Percentiles rank a stretch among this genome's conserved stretches.
Evolutionary conservation across 2,329 filamentous ascomycete genomes (phyloP).

Genomic region (Cytospora paraplurivora): DNA sequence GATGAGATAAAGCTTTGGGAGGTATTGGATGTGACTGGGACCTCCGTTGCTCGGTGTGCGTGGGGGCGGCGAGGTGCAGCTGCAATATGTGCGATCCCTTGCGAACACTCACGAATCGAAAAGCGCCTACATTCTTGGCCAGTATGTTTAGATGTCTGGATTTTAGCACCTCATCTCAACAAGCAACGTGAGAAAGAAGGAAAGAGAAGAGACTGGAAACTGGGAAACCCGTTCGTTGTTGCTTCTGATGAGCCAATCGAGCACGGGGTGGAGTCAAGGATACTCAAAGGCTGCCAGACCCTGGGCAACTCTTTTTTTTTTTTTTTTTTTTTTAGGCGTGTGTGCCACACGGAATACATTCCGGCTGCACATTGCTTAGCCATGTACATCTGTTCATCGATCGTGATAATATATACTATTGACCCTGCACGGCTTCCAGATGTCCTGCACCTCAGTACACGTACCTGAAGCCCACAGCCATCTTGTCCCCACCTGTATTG

Average conservation of each 20-base stretch:
- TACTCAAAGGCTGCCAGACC: neutral
- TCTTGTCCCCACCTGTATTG: constrained; percentile 32
- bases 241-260: neutral
- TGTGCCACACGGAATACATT: too few relatives aligned
- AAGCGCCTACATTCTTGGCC: too few relatives aligned
- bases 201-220: neutral
- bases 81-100: neutral
- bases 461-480: constrained; percentile 37
- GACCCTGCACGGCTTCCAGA: neutral
- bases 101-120: neutral
- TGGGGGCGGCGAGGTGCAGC: neutral
- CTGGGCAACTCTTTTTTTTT: neutral
- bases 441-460: constrained; percentile 32
- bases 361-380: neutral
- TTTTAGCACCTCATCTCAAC: neutral
- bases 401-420: neutral
- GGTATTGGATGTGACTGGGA: neutral
- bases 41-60: too few relatives aligned
- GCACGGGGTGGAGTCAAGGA: too few relatives aligned
- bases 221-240: neutral
- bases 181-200: neutral
- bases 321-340: too few relatives aligned
- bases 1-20: neutral
- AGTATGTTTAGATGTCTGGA: too few relatives aligned
- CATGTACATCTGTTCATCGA: neutral